phyloP scores from a whole-genome alignment of 805 yeast species.

The Brettanomyces naardenensis region DNA sequence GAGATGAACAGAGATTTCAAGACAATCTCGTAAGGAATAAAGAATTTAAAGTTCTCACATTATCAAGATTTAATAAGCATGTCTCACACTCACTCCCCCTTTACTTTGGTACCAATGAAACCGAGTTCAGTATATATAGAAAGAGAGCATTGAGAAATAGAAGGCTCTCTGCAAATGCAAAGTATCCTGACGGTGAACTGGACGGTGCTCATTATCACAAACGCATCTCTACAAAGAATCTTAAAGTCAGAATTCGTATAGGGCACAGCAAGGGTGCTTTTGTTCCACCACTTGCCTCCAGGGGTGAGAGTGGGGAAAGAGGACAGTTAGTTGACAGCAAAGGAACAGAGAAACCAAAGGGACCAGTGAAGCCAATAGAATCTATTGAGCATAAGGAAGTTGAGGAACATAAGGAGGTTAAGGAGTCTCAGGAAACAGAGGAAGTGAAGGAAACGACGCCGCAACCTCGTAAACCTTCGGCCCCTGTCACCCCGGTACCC shows the following conservation, averaged over 20 bases:
- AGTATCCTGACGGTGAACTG: slow-evolving; percentile 11
- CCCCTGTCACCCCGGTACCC: no score
- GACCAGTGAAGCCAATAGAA: neutral
- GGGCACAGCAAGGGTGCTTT: neutral
- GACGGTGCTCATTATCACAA: neutral
- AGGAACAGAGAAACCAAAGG: neutral
- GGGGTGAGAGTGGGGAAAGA: neutral
- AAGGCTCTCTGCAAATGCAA: slow-evolving; percentile 13
- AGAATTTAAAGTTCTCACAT: slow-evolving; percentile 10
- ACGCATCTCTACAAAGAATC: neutral
- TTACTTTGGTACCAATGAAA: slow-evolving; percentile 26
- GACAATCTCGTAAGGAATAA: slow-evolving; percentile 14
- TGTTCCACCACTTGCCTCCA: neutral
- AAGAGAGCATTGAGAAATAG: slow-evolving; percentile 16
- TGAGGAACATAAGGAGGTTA: neutral
- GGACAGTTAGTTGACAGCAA: neutral
- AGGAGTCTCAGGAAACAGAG: no score
- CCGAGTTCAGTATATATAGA: slow-evolving; percentile 20
- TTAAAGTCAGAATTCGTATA: neutral
- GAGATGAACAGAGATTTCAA: slow-evolving; percentile 24
- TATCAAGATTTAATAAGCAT: slow-evolving; percentile 9
- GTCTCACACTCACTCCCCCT: slow-evolving; percentile 18
- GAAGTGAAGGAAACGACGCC: neutral
- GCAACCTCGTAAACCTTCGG: neutral
- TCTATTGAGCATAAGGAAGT: neutral